Conservation (phyloP, 163 green algal genomes). For the Chloromonas sp. region DNA sequence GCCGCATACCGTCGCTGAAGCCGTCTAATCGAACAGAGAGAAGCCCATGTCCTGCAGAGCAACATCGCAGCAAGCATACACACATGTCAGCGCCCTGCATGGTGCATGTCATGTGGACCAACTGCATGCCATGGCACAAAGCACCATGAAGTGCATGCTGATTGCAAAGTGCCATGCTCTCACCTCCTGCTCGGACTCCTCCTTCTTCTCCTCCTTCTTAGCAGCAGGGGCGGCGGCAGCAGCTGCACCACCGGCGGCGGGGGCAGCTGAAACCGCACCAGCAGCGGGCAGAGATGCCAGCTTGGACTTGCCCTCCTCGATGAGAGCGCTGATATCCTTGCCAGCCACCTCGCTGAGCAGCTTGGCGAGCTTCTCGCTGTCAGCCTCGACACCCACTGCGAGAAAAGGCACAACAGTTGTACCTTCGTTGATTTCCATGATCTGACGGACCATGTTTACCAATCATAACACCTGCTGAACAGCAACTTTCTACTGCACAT, state of each 20-base stretch:
- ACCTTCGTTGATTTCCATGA: too few relatives aligned
- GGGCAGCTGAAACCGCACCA: constrained; percentile 39
- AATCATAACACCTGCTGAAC: too few relatives aligned
- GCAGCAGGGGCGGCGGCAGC: constrained; percentile 27
- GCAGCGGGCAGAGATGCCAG: constrained; percentile 77
- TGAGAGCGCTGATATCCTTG: constrained; percentile 79
- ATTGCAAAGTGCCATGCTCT: neutral
- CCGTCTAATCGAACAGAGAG: constrained; percentile 47
- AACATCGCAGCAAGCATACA: neutral
- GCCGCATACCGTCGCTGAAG: too few relatives aligned
- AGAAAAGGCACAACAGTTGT: neutral
- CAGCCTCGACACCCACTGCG: constrained; percentile 81
- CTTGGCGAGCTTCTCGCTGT: constrained; percentile 61
- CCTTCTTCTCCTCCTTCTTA: constrained; percentile 75
- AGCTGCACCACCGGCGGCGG: constrained; percentile 40
- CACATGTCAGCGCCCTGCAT: neutral
- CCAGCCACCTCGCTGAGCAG: constrained; percentile 81
- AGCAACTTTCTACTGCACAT: neutral
- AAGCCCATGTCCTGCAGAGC: constrained; percentile 47
- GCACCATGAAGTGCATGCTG: neutral
- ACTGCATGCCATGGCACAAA: neutral
- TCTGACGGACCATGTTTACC: too few relatives aligned
- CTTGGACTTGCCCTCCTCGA: constrained; percentile 63
- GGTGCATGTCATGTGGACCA: neutral
- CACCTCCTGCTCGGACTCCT: constrained; percentile 76